Evolutionary conservation across 495 filamentous ascomycete species (phyloP), one percentile per base, ranked within the genome.

Genomic region (Penicillium salamii): DNA sequence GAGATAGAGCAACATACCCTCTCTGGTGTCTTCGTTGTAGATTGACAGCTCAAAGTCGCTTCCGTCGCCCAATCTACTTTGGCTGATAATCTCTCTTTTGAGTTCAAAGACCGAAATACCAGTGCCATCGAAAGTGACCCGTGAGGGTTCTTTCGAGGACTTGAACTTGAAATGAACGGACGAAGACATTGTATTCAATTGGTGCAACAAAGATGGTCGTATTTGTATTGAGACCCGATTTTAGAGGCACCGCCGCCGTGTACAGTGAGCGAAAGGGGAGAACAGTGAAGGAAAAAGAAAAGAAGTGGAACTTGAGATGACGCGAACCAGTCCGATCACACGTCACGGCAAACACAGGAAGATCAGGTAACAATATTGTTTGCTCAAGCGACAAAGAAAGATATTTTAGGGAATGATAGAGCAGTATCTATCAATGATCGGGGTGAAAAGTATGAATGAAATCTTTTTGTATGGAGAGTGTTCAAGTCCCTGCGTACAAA

Each of bases 111-210:
- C 93, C 47, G 93, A 95, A 53, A 99, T 96, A 72, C 89, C 89
- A 59, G 93, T 97, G 63, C 93, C 93, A 74, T 99, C 93, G 74
- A 99, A 99, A 59, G 89, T 86, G 51, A 99, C 89, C 65, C 91
- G 79, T 18, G 89, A 87, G 46, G 92, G 89, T 67, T 97, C 95
- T 72, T 92, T 96, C 67, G 93, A 89, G 50, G 92, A 97, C 78
- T 97, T 97, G 87, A 97, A 99, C 75, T 95, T 96, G 87, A 96
- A 97, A 75, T 96, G 97, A 67, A 99, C 91, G 54, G 91, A 97
- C 47, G 95, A 97, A 72, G 91, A 80, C 93, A 98, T 98, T 74
- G 68, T 71, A 74, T 74, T 72, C 66, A 69, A 67, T 60, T 86
- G 64, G 37, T 51, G 57, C 59, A 60, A 66, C 49, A 57, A 59